Evolutionary conservation across 768 basidiomycete genomes (phyloP).

Genomic region (Pleurotus sapidus): DNA sequence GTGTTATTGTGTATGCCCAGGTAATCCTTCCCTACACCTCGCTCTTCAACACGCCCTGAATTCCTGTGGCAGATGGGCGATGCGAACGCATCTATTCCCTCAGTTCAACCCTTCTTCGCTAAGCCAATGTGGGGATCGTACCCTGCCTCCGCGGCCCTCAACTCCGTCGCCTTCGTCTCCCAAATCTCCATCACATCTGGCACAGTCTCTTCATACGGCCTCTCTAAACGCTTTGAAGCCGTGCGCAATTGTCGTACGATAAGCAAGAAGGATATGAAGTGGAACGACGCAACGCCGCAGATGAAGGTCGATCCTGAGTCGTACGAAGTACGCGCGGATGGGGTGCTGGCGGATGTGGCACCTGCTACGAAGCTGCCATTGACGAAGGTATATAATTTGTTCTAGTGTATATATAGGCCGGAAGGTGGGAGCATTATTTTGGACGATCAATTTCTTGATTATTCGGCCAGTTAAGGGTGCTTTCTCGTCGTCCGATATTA

Average conservation of each 20-base stretch:
- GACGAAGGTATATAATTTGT: constrained; percentile 74
- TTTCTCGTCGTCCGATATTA: too few relatives aligned
- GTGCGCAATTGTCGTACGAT: constrained; percentile 76
- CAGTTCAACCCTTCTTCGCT: constrained; percentile 84
- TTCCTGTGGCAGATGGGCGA: constrained; percentile 77
- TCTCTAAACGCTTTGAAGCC: constrained; percentile 70
- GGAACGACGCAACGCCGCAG: constrained; percentile 77
- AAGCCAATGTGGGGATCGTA: constrained; percentile 94
- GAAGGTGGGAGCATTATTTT: too few relatives aligned
- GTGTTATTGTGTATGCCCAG: constrained; percentile 89
- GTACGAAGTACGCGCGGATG: constrained; percentile 85
- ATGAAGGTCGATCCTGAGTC: constrained; percentile 92
- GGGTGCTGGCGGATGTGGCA: constrained; percentile 67
- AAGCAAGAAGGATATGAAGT: constrained; percentile 90
- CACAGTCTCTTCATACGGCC: constrained; percentile 58
- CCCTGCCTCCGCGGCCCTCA: constrained; percentile 73
- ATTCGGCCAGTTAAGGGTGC: too few relatives aligned
- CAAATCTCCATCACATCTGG: constrained; percentile 60
- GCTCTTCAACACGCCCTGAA: neutral
- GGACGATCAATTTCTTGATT: too few relatives aligned
- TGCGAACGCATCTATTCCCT: constrained; percentile 94
- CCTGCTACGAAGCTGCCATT: constrained; percentile 73
- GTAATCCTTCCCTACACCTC: constrained; percentile 36
- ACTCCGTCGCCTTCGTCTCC: constrained; percentile 88
- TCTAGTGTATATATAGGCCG: constrained; percentile 33